Base-by-base conservation (phyloP, 2,329 filamentous ascomycete species). In the Hymenoscyphus fraxineus region DNA sequence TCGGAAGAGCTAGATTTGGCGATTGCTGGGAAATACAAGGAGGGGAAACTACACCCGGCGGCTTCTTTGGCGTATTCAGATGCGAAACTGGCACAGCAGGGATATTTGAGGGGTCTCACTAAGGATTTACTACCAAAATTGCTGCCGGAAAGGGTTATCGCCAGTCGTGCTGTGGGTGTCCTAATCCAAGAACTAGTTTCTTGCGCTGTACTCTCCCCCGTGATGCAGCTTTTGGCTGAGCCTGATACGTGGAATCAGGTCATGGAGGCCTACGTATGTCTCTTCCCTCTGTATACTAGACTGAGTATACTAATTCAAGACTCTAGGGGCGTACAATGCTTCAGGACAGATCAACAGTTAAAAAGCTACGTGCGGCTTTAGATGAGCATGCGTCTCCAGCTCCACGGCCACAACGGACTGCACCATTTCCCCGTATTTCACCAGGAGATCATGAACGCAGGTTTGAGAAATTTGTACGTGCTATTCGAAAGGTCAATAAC, bases 241-340 rank as follows among this genome's bases (percentile, higher is more conserved):
- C 93, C 96, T 1, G 96, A 99, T 78, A 96, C 90, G 9, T 99
- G 94, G 94, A 98, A 99, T 73, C 93, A 97, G 76, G 78, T 97
- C 65, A 92, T 98, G 83, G 94, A 98, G 77, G 93, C 89, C 63
- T 92, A 90, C 77, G 88, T 78, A 69, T 73, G 77, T 66, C 69
- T 54, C 27, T 22, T n/a, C 13, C 58, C 35, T 27, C n/a, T 27
- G 13, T 19, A 54, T 54, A 4, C 9, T 51, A 12, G 13, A 12
- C 2, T 51, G 19, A 4, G 41, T 19, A 9, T 54, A 19, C 47
- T 54, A 54, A 54, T 27, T 12, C 47, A 27, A 54, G 9, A 54
- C 19, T 54, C 9, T 58, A 89, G 77, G 90, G 93, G 19, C 88
- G 91, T 59, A 89, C 90, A 32, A 89, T 96, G 80, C 82, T 99